Base-by-base conservation (phyloP, 805 yeast genomes). In the Hermanozyma aechmeae region DNA sequence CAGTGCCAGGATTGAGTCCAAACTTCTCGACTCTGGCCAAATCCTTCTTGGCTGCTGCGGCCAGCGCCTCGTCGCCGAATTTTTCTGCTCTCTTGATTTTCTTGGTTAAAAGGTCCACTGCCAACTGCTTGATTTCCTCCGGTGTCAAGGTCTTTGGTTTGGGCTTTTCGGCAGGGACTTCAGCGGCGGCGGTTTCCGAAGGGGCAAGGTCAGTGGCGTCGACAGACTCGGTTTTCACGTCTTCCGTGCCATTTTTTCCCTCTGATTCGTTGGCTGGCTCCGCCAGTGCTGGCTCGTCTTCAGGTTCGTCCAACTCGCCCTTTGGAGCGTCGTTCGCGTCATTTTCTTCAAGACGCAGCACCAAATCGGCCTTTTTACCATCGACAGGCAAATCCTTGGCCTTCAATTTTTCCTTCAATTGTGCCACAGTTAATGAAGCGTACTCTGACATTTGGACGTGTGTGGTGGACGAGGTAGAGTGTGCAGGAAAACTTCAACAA, bases 321-420 rank as follows among this genome's bases (percentile, higher is more conserved):
- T 11, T 8, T 8, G 5, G 5, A 5, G 18, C n/a, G n/a, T 23
- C 21, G 16, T 32, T 16, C 1, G 31, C 51, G 42, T 77, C 87
- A 18, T 67, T 53, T 36, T 75, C 84, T 34, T 64, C 71, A 37
- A 81, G 59, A 43, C 92, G 68, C 11, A 70, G 70, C 32, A 81
- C 61, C 41, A 81, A 59, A 29, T 85, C 96, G 24, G 79, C 76
- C 54, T 89, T 89, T 43, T 83, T 76, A 14, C 97, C 97, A 23
- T 71, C 71, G 5, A 65, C 61, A 2, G 92, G 52, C 28, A 89
- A 68, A 1, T 79, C 80, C 37, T 76, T 75, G 14, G 67, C 55
- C 43, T 79, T 78, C 43, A 89, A 68, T 32, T 72, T 46, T 37
- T 81, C 95, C 51, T 83, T 87, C 53, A 89, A 68, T 61, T 86